Evolutionary conservation across 495 filamentous ascomycete species (phyloP).

Genomic region (Neurospora intermedia): DNA sequence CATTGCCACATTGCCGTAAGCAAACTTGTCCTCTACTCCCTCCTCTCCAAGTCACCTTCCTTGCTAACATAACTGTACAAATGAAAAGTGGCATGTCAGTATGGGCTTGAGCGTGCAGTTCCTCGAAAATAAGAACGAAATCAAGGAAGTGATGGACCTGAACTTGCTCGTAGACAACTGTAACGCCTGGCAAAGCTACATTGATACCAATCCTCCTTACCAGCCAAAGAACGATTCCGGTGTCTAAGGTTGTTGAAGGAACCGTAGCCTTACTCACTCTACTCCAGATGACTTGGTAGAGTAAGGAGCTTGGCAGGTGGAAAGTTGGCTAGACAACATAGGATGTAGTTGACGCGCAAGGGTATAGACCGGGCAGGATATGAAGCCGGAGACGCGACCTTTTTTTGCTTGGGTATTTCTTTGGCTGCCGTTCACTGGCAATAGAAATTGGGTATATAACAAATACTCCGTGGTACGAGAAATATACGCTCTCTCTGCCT

Average conservation of each 20-base stretch:
- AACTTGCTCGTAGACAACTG: constrained; percentile 6
- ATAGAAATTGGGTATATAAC: background rate
- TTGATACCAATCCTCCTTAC: background rate
- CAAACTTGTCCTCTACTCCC: background rate
- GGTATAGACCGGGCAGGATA: background rate
- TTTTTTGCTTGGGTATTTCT: background rate
- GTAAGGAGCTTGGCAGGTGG: background rate
- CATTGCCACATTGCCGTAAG: constrained; percentile 40
- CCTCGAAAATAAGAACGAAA: constrained; percentile 22
- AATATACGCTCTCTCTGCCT: background rate
- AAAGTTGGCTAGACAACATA: background rate
- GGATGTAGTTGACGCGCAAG: background rate
- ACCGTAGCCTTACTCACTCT: background rate
- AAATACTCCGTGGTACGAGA: background rate
- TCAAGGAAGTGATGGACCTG: constrained; percentile 4
- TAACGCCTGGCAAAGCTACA: constrained; percentile 8
- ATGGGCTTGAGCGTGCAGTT: constrained; percentile 38
- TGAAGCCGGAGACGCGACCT: background rate
- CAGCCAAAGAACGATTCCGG: background rate
- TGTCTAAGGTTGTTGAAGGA: background rate
- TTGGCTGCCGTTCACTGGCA: background rate
- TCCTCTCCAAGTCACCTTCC: background rate
- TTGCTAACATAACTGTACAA: background rate
- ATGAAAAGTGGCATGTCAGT: constrained; percentile 25
- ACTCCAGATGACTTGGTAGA: background rate